Evolutionary conservation across 495 filamentous ascomycete species (phyloP), one percentile per base, ranked within the genome.

Genomic region (Zalerion maritima): DNA sequence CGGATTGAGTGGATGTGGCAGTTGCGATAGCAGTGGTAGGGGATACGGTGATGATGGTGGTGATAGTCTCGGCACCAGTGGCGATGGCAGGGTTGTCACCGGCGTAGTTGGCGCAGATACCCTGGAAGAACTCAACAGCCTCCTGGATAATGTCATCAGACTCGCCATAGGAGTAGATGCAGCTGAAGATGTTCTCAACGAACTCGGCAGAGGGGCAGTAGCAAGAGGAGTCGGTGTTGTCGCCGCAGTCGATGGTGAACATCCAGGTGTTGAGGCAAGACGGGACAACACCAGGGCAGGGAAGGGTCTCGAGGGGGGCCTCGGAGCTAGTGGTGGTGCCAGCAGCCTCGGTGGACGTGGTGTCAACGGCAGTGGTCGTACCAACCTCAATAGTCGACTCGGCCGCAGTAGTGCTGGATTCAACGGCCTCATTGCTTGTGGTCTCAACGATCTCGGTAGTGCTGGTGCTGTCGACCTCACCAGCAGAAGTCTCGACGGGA

Each of bases 211-310:
- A 64, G 31, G 79, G 76, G 72, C 87, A 96, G 74, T 78, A 96
- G 74, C 89, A 96, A 35, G 58, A 49, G 20, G 66, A 53, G 42
- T 92, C 80, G 26, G 77, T 72, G 73, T 92, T 93, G 60, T 83
- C 79, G 36, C 53, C 62, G 71, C 87, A 94, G 52, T 68, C 66
- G 20, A 73, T 64, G 37, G 59, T 60, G 41, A 75, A 70, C 39
- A 91, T 52, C 82, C 83, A 94, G 41, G 87, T 94, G 71, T 93
- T 91, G 58, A 96, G 64, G 61, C 87, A 96, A 38, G 73, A 73
- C 31, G 86, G 84, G 10, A 96, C 75, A 22, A 80, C 66, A 32
- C 57, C 57, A 27, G 86, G 85, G 66, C 75, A 83, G 23, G 60
- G 52, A 14, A 57, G 55, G 21, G 59, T 62, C 35, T 50, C 41